phyloP scores from a whole-genome alignment of 345 rosid species.

The Clarkia xantiana region DNA sequence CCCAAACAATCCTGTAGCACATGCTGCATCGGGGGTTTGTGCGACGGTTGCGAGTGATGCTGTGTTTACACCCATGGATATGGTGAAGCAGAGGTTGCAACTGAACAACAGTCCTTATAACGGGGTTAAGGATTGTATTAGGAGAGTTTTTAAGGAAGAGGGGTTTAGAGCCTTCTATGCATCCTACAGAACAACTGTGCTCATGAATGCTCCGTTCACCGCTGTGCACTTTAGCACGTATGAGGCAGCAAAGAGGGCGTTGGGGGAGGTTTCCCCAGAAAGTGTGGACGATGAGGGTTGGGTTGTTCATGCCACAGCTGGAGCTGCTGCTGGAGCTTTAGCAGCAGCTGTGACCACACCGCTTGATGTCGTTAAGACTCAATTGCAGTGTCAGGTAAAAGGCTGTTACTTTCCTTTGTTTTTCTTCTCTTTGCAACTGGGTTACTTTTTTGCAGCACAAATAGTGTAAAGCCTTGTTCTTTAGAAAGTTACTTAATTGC shows the following conservation, averaged over 20 bases:
- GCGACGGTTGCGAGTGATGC: slow-evolving; percentile 93
- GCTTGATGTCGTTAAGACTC: slow-evolving; percentile 84
- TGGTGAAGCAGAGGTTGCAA: slow-evolving; percentile 96
- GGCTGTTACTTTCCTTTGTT: too few species aligned
- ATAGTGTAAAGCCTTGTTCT: too few species aligned
- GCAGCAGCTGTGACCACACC: slow-evolving; percentile 79
- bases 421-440: too few species aligned
- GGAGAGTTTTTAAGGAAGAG: slow-evolving; percentile 60
- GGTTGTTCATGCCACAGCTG: slow-evolving; percentile 84
- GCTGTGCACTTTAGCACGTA: slow-evolving; percentile 81
- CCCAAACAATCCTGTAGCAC: slow-evolving; percentile 62
- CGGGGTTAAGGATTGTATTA: slow-evolving; percentile 73
- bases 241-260: slow-evolving; percentile 64
- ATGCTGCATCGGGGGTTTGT: slow-evolving; percentile 74
- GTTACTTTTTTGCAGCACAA: too few species aligned
- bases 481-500: too few species aligned
- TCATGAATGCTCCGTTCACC: slow-evolving; percentile 93
- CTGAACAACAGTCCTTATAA: slow-evolving; percentile 36
- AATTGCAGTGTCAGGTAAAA: slow-evolving; percentile 33
- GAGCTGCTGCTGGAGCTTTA: slow-evolving; percentile 84
- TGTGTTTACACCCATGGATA: slow-evolving; percentile 90
- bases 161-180: slow-evolving; percentile 80
- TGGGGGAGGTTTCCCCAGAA: slow-evolving; percentile 65
- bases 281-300: slow-evolving; percentile 47
- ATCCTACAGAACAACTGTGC: slow-evolving; percentile 75